Evolutionary conservation across 805 yeast species (phyloP).

Genomic region (Zygoascus tannicola): DNA sequence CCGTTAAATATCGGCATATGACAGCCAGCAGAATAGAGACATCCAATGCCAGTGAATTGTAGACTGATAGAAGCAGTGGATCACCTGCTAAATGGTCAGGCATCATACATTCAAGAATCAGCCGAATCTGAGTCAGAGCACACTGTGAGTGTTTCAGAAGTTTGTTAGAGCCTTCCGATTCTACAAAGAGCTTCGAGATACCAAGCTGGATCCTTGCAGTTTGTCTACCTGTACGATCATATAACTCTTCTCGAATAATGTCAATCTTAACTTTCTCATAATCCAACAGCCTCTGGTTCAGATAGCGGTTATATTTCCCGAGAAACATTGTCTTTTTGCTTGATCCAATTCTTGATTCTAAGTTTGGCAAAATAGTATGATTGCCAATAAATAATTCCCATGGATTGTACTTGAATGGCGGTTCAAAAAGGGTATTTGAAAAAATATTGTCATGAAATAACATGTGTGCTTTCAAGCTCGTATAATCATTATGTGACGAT

Average conservation of each 20-base stretch:
- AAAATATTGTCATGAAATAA: conserved; percentile 12
- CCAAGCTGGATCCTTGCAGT: background rate
- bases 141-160: conserved; percentile 14
- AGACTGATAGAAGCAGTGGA: conserved; percentile 6
- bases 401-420: conserved; percentile 1
- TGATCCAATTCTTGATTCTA: background rate
- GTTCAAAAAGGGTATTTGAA: conserved; percentile 9
- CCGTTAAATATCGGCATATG: conserved; percentile 9
- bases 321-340: conserved; percentile 7
- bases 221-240: background rate
- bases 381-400: background rate
- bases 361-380: conserved; percentile 5
- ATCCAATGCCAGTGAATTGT: conserved; percentile 14
- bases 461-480: conserved; percentile 14
- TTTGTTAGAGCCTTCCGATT: background rate
- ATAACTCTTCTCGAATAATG: conserved; percentile 12
- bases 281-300: conserved; percentile 13
- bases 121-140: conserved; percentile 9
- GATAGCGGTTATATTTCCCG: conserved; percentile 13
- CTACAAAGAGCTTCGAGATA: conserved; percentile 2
- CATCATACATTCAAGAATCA: conserved; percentile 15
- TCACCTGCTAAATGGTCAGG: conserved; percentile 9
- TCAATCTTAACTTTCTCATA: conserved; percentile 11
- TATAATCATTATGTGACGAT: background rate
- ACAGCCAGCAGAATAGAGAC: conserved; percentile 11